Conservation (phyloP, 2,329 filamentous ascomycete genomes). For the Ilyonectria sp. region DNA sequence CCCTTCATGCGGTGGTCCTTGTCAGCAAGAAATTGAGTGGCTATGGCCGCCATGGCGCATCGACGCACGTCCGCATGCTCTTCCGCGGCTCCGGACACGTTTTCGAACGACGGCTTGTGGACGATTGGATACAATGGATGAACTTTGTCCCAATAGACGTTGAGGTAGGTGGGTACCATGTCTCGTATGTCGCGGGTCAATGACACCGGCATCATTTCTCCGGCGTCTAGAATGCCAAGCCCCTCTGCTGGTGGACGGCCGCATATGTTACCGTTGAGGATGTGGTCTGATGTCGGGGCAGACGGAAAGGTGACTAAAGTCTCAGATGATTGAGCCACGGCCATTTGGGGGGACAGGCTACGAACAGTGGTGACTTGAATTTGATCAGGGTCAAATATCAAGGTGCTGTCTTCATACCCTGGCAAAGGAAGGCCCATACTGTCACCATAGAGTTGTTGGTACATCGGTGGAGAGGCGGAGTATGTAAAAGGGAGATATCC, state of each 20-base stretch:
- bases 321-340: conserved; percentile 64
- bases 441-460: conserved; percentile 53
- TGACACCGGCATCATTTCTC: conserved; percentile 48
- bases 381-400: conserved; percentile 54
- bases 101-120: conserved; percentile 63
- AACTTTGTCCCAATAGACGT: conserved; percentile 68
- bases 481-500: conserved; percentile 50
- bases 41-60: conserved; percentile 72
- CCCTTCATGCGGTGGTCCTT: conserved; percentile 67
- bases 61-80: conserved; percentile 61
- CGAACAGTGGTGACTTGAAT: conserved; percentile 61
- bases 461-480: conserved; percentile 51
- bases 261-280: conserved; percentile 55
- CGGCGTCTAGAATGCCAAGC: conserved; percentile 52
- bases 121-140: conserved; percentile 65
- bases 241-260: conserved; percentile 60
- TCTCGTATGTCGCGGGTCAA: conserved; percentile 58
- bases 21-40: conserved; percentile 64
- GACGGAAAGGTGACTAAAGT: conserved; percentile 63
- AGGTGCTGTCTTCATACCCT: conserved; percentile 55
- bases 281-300: conserved; percentile 54
- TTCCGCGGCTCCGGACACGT: conserved; percentile 45
- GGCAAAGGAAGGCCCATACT: conserved; percentile 50
- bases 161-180: conserved; percentile 65
- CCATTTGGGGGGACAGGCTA: conserved; percentile 64